These are phyloP conservation scores for Sporisorium graminicola DNA, from an alignment of 1,284 basidiomycete species.

Conservation along the genomic window DNA sequence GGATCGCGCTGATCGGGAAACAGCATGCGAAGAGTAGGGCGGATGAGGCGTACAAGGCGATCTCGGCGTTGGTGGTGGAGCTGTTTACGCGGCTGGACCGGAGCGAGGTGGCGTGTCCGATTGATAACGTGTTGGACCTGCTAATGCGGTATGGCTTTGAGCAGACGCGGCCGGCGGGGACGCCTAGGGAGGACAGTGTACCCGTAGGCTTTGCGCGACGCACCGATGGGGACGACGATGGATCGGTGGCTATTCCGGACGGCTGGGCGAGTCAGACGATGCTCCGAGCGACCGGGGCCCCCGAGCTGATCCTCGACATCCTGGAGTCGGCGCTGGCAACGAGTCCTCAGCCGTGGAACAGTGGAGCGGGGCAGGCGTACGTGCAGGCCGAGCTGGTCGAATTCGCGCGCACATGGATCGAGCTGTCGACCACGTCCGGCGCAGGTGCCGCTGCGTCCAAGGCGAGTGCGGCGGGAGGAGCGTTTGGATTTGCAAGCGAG, in stretches of 20 bases:
- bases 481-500: conserved; percentile 17
- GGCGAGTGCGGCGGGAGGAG: not conserved
- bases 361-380: conserved; percentile 46
- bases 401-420: conserved; percentile 53
- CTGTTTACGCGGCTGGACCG: conserved; percentile 44
- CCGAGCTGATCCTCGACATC: conserved; percentile 83
- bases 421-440: conserved; percentile 34
- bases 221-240: not conserved
- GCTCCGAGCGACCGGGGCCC: conserved; percentile 81
- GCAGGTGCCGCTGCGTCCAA: not conserved
- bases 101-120: conserved; percentile 63
- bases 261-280: conserved; percentile 86
- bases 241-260: conserved; percentile 53
- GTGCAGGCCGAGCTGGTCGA: conserved; percentile 58
- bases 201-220: conserved; percentile 30
- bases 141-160: conserved; percentile 62
- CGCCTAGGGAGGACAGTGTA: conserved; percentile 31
- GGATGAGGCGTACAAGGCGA: conserved; percentile 48
- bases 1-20: conserved; percentile 86
- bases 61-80: conserved; percentile 48
- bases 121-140: conserved; percentile 60
- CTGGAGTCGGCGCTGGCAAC: conserved; percentile 85
- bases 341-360: conserved; percentile 64
- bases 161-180: conserved; percentile 19
- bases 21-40: conserved; percentile 72